phyloP scores from a whole-genome alignment of 2,329 filamentous ascomycete genomes.

The Hypoxylon sp. region DNA sequence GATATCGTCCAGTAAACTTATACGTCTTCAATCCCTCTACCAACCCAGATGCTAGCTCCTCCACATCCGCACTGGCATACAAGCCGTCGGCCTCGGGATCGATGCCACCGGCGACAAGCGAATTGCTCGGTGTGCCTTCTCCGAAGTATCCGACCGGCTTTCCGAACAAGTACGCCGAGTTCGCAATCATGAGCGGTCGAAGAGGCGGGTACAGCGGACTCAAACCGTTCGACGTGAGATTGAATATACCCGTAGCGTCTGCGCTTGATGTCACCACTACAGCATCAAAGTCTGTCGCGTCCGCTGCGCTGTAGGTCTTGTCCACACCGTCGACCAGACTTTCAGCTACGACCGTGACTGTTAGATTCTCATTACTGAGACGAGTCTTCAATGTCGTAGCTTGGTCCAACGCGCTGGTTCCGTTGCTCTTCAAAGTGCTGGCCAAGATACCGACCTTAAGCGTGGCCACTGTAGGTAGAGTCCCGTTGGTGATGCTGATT shows the following conservation, averaged over 20 bases:
- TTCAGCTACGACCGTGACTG: constrained; percentile 69
- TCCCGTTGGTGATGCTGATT: constrained; percentile 66
- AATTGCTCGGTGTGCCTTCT: constrained; percentile 33
- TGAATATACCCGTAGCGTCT: constrained; percentile 58
- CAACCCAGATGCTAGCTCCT: constrained; percentile 55
- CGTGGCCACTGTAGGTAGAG: constrained; percentile 67
- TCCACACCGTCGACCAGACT: constrained; percentile 62
- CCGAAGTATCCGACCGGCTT: constrained; percentile 73
- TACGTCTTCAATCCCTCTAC: constrained; percentile 69
- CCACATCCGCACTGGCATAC: constrained; percentile 48
- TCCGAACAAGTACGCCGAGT: constrained; percentile 71
- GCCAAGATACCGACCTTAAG: constrained; percentile 71
- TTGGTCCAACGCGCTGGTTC: constrained; percentile 53
- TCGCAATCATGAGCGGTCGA: constrained; percentile 69
- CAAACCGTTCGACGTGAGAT: constrained; percentile 40
- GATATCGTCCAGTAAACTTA: constrained; percentile 72
- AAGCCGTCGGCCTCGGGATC: constrained; percentile 52
- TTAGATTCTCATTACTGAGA: constrained; percentile 61
- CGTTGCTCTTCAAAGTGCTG: constrained; percentile 50
- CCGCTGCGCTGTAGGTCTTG: constrained; percentile 70
- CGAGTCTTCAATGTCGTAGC: constrained; percentile 59
- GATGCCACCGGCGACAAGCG: constrained; percentile 57
- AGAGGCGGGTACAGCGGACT: constrained; percentile 68
- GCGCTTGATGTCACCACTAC: constrained; percentile 67
- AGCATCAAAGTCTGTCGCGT: constrained; percentile 69